Evolutionary conservation across 2,329 filamentous ascomycete genomes (phyloP).

Genomic region (Alternaria sp.): DNA sequence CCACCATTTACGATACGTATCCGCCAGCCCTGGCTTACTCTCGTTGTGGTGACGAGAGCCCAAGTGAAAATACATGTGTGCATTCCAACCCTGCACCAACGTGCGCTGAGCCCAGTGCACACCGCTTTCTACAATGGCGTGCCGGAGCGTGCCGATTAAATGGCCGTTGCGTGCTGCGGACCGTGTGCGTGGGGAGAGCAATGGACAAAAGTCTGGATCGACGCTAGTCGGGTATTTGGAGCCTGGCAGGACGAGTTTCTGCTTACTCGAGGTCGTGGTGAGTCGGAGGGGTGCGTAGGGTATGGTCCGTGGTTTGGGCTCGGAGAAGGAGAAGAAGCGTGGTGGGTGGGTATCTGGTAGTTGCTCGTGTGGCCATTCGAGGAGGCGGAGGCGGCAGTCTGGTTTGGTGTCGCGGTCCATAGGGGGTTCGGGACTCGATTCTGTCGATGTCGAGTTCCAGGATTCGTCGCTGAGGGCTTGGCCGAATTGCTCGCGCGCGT

Average conservation of each 20-base stretch:
- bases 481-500: constrained; percentile 8
- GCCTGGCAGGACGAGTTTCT: constrained; percentile 39
- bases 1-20: constrained; percentile 31
- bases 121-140: constrained; percentile 36
- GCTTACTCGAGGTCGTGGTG: constrained; percentile 27
- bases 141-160: constrained; percentile 26
- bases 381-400: constrained; percentile 32
- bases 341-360: constrained; percentile 14
- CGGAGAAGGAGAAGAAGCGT: neutral
- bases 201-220: constrained; percentile 33
- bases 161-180: constrained; percentile 37
- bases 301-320: constrained; percentile 21
- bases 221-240: constrained; percentile 23
- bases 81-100: constrained; percentile 37
- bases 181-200: constrained; percentile 25
- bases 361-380: constrained; percentile 35
- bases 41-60: constrained; percentile 7
- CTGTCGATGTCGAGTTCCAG: constrained; percentile 30
- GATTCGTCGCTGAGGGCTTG: constrained; percentile 29
- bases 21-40: constrained; percentile 18
- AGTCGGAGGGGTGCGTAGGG: constrained; percentile 37
- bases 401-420: constrained; percentile 12
- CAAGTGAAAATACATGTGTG: constrained; percentile 38
- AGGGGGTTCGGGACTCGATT: constrained; percentile 4
- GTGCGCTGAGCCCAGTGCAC: constrained; percentile 39